Evolutionary conservation across 306 rosid genomes (phyloP).

Genomic region (Psophocarpus tetragonolobus): DNA sequence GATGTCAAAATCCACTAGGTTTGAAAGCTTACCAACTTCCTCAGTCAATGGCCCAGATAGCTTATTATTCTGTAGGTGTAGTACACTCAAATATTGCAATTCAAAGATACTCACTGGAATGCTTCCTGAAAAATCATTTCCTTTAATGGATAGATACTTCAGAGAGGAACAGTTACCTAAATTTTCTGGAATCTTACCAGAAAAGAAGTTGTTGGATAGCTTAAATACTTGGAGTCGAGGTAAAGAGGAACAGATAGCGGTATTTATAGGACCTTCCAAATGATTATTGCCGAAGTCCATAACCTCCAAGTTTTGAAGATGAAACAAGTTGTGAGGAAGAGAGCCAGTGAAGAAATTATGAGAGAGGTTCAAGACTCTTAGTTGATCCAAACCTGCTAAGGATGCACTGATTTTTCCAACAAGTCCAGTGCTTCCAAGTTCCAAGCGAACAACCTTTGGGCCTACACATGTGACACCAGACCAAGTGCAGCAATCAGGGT

Average conservation of each 20-base stretch:
- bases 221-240: neutral
- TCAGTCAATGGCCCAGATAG: slow-evolving; percentile 25
- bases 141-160: slow-evolving; percentile 15
- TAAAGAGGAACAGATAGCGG: neutral
- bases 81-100: slow-evolving; percentile 23
- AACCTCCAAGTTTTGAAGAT: slow-evolving; percentile 28
- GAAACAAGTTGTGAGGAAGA: slow-evolving; percentile 32
- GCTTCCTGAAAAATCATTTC: slow-evolving; percentile 31
- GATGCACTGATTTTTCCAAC: slow-evolving; percentile 27
- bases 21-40: slow-evolving; percentile 24
- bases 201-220: slow-evolving; percentile 28
- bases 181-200: slow-evolving; percentile 27
- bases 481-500: slow-evolving; percentile 33
- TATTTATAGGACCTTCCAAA: slow-evolving; percentile 15
- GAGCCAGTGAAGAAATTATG: slow-evolving; percentile 27
- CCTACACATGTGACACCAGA: slow-evolving; percentile 30
- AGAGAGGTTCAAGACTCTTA: slow-evolving; percentile 37
- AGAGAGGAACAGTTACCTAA: slow-evolving; percentile 30
- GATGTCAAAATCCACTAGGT: slow-evolving; percentile 28
- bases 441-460: slow-evolving; percentile 28
- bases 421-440: slow-evolving; percentile 32
- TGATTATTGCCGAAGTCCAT: slow-evolving; percentile 32
- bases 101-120: slow-evolving; percentile 31
- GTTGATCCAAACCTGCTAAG: slow-evolving; percentile 34
- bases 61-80: slow-evolving; percentile 19